Conservation (phyloP, 176 grass and related monocot genomes). For the Phoenix dactylifera region DNA sequence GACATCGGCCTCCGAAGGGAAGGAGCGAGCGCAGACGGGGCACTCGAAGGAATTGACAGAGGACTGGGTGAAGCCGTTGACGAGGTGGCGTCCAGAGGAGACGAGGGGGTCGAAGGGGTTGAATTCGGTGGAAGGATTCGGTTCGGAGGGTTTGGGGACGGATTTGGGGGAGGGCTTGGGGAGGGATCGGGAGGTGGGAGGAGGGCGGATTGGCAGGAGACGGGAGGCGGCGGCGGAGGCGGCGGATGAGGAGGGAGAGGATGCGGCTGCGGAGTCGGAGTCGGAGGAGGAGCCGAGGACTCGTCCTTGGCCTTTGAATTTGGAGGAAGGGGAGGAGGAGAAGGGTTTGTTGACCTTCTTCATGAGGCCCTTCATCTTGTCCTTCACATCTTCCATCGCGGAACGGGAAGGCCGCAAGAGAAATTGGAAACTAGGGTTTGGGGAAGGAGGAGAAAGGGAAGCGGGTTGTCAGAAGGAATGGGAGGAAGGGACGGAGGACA, state of each 20-base stretch:
- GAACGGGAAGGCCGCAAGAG: not conserved
- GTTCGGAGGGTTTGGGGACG: slow-evolving; percentile 4
- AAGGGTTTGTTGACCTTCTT: slow-evolving; percentile 73
- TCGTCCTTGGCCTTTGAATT: slow-evolving; percentile 66
- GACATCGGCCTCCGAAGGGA: slow-evolving; percentile 47
- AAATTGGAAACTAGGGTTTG: not conserved
- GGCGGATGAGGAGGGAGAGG: slow-evolving; percentile 5
- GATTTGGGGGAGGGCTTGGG: slow-evolving; percentile 6
- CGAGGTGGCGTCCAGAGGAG: slow-evolving; percentile 29
- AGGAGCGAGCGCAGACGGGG: slow-evolving; percentile 44
- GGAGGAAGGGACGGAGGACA: too few species aligned
- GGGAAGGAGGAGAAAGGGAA: not conserved
- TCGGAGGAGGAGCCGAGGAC: slow-evolving; percentile 47
- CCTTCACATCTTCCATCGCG: slow-evolving; percentile 52
- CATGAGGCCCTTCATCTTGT: slow-evolving; percentile 86
- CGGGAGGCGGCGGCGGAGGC: slow-evolving; percentile 26
- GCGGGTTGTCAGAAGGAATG: not conserved
- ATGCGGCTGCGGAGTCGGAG: slow-evolving; percentile 12
- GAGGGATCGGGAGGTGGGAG: slow-evolving; percentile 12
- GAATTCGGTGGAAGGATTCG: slow-evolving; percentile 18
- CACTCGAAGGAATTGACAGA: slow-evolving; percentile 28
- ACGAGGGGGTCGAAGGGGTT: slow-evolving; percentile 39
- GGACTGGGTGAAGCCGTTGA: slow-evolving; percentile 1
- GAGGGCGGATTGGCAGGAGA: slow-evolving; percentile 10
- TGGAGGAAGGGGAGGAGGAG: slow-evolving; percentile 41